These are phyloP conservation scores for Gossypium lobatum DNA, from an alignment of 441 rosid species.

Conservation along the genomic window DNA sequence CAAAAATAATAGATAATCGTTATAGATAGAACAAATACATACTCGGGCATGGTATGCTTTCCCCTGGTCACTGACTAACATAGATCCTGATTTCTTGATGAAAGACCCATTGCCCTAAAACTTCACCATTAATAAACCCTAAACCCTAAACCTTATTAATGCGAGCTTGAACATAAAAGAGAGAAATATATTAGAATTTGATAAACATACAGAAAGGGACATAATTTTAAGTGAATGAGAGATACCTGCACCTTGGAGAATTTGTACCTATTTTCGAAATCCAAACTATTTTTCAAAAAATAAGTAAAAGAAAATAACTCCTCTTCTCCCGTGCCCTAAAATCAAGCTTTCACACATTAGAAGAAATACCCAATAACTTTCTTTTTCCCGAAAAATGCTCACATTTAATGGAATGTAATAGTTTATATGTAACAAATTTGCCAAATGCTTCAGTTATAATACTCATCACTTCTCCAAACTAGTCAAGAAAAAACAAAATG, in stretches of 20 bases:
- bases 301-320: too few species aligned
- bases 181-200: not conserved
- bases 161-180: not conserved
- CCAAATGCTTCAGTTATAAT: not conserved
- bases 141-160: not conserved
- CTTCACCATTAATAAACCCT: not conserved
- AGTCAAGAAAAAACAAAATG: not conserved
- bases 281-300: not conserved
- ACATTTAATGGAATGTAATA: not conserved
- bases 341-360: not conserved
- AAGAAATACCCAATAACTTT: not conserved
- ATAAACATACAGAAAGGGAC: not conserved
- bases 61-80: conserved; percentile 31
- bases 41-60: conserved; percentile 33
- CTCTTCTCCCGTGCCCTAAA: not conserved
- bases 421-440: not conserved
- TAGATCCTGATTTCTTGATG: conserved; percentile 12
- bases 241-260: conserved; percentile 3
- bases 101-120: conserved; percentile 1
- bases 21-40: conserved; percentile 13
- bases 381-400: not conserved
- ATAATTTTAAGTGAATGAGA: not conserved
- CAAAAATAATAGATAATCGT: not conserved
- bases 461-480: not conserved
- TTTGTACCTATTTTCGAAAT: not conserved